A percentile compares a stretch with the other conserved stretches of the same genome.
phyloP scores from a whole-genome alignment of 495 filamentous ascomycete species.

The Filosporella fistucella region DNA sequence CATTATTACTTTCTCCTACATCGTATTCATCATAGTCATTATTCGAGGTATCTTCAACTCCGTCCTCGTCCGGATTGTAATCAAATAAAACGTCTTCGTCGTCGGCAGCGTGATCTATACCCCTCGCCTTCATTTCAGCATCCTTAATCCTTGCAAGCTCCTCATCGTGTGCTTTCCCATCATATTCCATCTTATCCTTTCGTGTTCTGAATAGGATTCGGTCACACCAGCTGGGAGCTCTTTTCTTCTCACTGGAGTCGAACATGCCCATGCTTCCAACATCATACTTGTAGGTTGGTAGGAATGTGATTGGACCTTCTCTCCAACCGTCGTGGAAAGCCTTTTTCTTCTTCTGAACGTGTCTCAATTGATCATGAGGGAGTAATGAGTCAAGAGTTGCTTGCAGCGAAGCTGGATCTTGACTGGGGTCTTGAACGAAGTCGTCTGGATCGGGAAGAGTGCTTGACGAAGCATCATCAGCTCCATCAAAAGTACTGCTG shows the following conservation, averaged over 20 bases:
- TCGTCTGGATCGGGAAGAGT: slow-evolving; percentile 49
- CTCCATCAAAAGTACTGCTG: slow-evolving; percentile 14
- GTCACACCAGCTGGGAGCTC: slow-evolving; percentile 96
- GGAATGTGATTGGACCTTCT: slow-evolving; percentile 82
- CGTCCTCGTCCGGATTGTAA: slow-evolving; percentile 80
- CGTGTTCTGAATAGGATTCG: slow-evolving; percentile 85
- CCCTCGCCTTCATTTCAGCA: slow-evolving; percentile 77
- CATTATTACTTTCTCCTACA: slow-evolving; percentile 41
- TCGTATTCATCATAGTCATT: slow-evolving; percentile 58
- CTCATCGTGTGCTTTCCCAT: slow-evolving; percentile 59
- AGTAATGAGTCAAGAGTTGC: slow-evolving; percentile 82
- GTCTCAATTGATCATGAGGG: slow-evolving; percentile 82
- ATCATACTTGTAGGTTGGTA: slow-evolving; percentile 97
- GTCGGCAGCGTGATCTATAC: slow-evolving; percentile 66
- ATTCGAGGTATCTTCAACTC: slow-evolving; percentile 31
- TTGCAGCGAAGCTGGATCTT: slow-evolving; percentile 59
- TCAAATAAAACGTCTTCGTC: slow-evolving; percentile 88
- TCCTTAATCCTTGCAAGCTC: slow-evolving; percentile 66
- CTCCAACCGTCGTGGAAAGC: slow-evolving; percentile 88
- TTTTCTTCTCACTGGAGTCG: slow-evolving; percentile 89
- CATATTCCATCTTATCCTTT: slow-evolving; percentile 64
- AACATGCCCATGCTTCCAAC: slow-evolving; percentile 89
- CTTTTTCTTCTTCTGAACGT: slow-evolving; percentile 67
- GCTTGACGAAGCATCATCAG: slow-evolving; percentile 18
- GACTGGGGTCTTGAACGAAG: slow-evolving; percentile 44